A percentile compares a stretch with the other conserved stretches of the same genome.
Evolutionary conservation across 257 asterid genomes (phyloP).

Genomic region (Anisodus tanguticus): DNA sequence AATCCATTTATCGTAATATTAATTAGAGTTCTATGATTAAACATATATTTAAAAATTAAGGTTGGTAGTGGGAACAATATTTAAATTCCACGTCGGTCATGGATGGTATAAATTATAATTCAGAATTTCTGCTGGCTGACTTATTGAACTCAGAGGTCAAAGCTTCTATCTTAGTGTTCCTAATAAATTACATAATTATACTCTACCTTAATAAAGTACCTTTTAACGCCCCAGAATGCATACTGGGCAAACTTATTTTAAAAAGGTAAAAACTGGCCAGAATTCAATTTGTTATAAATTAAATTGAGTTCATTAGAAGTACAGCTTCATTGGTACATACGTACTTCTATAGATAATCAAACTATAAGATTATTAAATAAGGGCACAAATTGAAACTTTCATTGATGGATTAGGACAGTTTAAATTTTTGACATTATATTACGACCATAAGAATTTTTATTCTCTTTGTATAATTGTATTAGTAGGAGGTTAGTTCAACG

Average conservation of each 20-base stretch:
- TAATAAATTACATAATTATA: neutral
- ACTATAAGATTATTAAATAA: slow-evolving; percentile 11
- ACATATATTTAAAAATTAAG: slow-evolving; percentile 6
- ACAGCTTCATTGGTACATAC: slow-evolving; percentile 23
- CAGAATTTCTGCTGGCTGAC: slow-evolving; percentile 34
- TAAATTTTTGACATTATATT: neutral
- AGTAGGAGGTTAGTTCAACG: neutral
- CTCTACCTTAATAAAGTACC: neutral
- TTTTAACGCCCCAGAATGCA: neutral
- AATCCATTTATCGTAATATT: neutral
- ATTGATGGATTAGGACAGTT: neutral
- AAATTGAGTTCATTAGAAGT: slow-evolving; percentile 3
- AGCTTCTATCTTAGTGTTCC: neutral
- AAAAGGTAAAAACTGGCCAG: no score
- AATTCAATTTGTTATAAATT: no score
- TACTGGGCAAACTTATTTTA: no score
- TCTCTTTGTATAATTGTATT: neutral
- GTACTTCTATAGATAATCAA: neutral
- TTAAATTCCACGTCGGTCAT: slow-evolving; percentile 28
- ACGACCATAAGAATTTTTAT: neutral
- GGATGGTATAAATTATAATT: slow-evolving; percentile 35
- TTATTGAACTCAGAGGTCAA: slow-evolving; percentile 27
- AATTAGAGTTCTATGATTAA: neutral
- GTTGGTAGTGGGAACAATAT: slow-evolving; percentile 29
- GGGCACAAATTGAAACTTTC: neutral